phyloP scores from a whole-genome alignment of 2,329 filamentous ascomycete species.

The Gaeumannomyces sp. region DNA sequence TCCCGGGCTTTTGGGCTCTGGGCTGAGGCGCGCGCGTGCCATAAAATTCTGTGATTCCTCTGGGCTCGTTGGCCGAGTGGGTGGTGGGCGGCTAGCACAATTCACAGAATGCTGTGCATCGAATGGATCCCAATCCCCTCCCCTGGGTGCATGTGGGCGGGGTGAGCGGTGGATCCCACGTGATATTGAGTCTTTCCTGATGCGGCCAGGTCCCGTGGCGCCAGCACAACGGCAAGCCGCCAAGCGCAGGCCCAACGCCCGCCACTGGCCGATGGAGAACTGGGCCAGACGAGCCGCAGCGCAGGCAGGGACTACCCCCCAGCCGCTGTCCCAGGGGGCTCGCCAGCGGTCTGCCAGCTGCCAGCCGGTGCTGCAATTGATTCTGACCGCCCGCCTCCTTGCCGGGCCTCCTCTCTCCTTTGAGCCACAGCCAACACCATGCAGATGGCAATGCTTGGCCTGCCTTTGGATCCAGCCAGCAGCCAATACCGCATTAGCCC shows the following conservation, averaged over 20 bases:
- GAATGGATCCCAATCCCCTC: no score
- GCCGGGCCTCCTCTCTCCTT: background rate
- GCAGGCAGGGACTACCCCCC: background rate
- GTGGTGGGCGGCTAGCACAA: background rate
- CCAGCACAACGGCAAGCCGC: background rate
- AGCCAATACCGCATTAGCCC: background rate
- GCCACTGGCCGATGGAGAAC: no score
- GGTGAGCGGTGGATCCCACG: background rate
- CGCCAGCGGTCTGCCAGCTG: background rate
- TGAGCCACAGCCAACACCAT: background rate
- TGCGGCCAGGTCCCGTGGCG: background rate
- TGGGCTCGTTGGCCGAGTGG: no score
- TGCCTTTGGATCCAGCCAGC: conserved; percentile 1
- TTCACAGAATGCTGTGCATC: no score
- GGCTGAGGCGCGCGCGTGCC: no score
- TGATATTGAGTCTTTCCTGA: background rate
- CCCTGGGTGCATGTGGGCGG: no score
- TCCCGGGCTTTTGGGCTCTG: background rate
- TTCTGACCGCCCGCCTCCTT: background rate
- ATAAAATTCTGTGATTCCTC: no score
- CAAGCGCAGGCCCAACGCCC: background rate
- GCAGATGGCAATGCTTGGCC: background rate
- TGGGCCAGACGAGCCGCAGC: no score
- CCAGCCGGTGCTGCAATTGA: no score
- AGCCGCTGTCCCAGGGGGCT: background rate